Percentiles rank a stretch among this genome's conserved stretches.
Conservation (phyloP, 169 alveolate genomes). For the Plasmodium chabaudi region DNA sequence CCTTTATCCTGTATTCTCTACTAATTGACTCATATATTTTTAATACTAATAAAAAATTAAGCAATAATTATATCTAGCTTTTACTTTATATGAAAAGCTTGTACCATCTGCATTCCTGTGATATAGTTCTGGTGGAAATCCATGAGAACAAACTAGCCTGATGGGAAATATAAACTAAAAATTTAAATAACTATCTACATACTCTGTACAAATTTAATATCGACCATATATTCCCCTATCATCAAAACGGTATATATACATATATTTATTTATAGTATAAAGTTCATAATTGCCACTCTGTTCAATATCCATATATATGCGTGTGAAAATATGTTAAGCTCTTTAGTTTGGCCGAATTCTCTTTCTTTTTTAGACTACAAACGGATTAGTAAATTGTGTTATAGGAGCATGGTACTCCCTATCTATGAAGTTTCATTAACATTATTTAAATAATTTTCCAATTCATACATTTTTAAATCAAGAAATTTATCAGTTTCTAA, state of each 20-base stretch:
- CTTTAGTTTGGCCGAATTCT: not conserved
- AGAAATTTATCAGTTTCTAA: slow-evolving; percentile 66
- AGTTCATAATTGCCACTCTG: not conserved
- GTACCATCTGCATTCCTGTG: too few species aligned
- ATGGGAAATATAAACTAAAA: too few species aligned
- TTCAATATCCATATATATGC: not conserved
- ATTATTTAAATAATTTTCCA: slow-evolving; percentile 40
- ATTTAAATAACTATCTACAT: too few species aligned
- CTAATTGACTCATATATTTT: too few species aligned
- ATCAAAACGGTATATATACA: not conserved
- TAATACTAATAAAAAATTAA: too few species aligned
- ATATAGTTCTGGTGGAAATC: too few species aligned
- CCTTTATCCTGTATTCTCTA: too few species aligned
- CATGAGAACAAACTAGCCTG: too few species aligned
- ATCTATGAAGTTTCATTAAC: slow-evolving; percentile 10
- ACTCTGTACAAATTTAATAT: too few species aligned
- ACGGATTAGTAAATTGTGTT: not conserved
- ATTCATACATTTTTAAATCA: slow-evolving; percentile 57
- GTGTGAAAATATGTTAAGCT: not conserved
- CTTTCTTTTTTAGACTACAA: not conserved
- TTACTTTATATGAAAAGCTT: too few species aligned
- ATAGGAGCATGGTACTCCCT: not conserved
- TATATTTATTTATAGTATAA: not conserved
- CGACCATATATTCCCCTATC: too few species aligned
- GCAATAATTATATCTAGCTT: too few species aligned